Conservation (phyloP, 1,139 yeast genomes). For the Keqinozyma sinolaborantium region DNA sequence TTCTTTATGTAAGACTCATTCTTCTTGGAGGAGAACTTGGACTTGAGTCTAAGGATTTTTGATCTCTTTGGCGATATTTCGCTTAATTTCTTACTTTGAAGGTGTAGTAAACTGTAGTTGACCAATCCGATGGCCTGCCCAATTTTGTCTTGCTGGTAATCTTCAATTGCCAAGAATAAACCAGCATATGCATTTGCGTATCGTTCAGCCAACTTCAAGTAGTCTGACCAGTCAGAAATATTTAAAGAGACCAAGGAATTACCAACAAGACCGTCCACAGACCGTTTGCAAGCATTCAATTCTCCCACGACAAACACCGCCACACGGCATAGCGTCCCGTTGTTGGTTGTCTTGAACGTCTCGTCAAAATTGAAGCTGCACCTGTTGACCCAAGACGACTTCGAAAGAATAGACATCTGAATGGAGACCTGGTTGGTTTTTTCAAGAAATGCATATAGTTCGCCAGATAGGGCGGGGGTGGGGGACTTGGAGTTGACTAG, state of each 20-base stretch:
- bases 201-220: slow-evolving; percentile 28
- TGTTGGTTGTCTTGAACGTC: slow-evolving; percentile 28
- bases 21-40: slow-evolving; percentile 22
- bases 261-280: slow-evolving; percentile 12
- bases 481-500: slow-evolving; percentile 2
- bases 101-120: slow-evolving; percentile 33
- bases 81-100: slow-evolving; percentile 32
- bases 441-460: slow-evolving; percentile 20
- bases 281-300: slow-evolving; percentile 17
- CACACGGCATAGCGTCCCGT: slow-evolving; percentile 40
- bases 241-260: slow-evolving; percentile 7
- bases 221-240: slow-evolving; percentile 28
- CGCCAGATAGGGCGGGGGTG: slow-evolving; percentile 10
- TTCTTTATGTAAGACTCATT: slow-evolving; percentile 31
- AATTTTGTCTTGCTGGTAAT: slow-evolving; percentile 35
- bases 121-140: slow-evolving; percentile 44
- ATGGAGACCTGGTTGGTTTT: slow-evolving; percentile 29
- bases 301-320: slow-evolving; percentile 39
- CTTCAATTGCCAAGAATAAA: slow-evolving; percentile 38
- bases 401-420: slow-evolving; percentile 40
- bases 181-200: slow-evolving; percentile 43
- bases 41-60: slow-evolving; percentile 18
- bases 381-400: slow-evolving; percentile 39
- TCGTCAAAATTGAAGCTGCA: slow-evolving; percentile 24
- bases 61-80: slow-evolving; percentile 10